Base-by-base conservation (phyloP, 192 early-diverging fungal genomes). In the Rhizophagus sp. region DNA sequence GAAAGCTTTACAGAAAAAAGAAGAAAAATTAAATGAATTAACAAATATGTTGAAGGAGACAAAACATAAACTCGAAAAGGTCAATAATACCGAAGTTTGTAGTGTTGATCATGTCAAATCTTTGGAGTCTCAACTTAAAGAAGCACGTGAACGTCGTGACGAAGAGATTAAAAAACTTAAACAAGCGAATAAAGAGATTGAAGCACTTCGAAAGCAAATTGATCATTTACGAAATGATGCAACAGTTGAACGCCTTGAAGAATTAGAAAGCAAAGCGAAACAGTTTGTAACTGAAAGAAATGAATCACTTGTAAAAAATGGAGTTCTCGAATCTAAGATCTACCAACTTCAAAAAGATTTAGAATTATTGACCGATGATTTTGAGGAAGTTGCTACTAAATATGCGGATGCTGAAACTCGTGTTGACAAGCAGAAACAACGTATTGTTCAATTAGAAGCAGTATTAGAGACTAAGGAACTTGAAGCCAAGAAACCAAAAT, bases 121-220 rank as follows among this genome's bases (percentile, higher is more conserved):
- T 66, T 30, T 66, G 27, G 30, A 66, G 33, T 25, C 24, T 17
- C 64, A 66, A 66, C 30, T 25, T 66, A 9, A 49, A 39, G 12
- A 41, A 49, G 24, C 24, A n/a, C 39, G 36, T 22, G 30, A 24
- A 47, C 30, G 36, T 19, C 67, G 27, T 39, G 67, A 30, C 12
- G 39, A 73, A 66, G 70, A 72, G 12, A 72, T 72, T 19, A 24
- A 6, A 72, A 72, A 72, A 72, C 39, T 72, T 24, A 39, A 72
- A 72, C 27, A 39, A 72, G 70, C 70, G 3, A 24, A 72, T 39
- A n/a, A 4, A 24, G 36, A 72, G 70, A 72, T 72, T 44, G 24
- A 72, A 11, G 70, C 34, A 39, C 44, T 72, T 39, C 24, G 33
- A 72, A n/a, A 24, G 8, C 70, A 72, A 47, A 47, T 41, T 41